Conservation (phyloP, 805 yeast species). For the Clavispora santaluciae region DNA sequence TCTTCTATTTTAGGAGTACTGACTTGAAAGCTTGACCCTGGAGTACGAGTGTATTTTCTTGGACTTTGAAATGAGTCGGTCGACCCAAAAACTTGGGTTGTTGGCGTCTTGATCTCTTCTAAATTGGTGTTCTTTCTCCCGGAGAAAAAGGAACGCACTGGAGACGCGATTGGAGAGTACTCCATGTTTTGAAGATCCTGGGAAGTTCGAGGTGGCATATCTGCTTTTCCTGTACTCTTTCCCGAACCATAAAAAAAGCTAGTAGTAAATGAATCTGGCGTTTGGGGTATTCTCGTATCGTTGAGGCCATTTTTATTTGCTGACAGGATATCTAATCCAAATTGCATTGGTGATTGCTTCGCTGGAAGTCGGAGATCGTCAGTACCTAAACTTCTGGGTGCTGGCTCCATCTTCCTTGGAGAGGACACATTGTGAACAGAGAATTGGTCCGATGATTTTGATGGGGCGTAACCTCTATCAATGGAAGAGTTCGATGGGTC, state of each 20-base stretch:
- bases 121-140: not conserved
- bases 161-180: not conserved
- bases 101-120: not conserved
- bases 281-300: not conserved
- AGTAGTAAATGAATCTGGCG: slow-evolving; percentile 1
- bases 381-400: not conserved
- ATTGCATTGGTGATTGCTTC: not conserved
- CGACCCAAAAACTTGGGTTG: not conserved
- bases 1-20: slow-evolving; percentile 24
- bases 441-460: not conserved
- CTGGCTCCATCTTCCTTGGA: not conserved
- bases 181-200: not conserved
- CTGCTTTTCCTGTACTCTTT: not conserved
- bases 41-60: slow-evolving; percentile 10
- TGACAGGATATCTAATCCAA: not conserved
- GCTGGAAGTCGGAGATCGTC: not conserved
- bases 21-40: slow-evolving; percentile 15
- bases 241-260: not conserved
- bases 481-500: not conserved
- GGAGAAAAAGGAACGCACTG: not conserved
- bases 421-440: not conserved
- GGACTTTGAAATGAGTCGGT: slow-evolving; percentile 1
- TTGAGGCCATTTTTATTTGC: not conserved
- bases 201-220: not conserved
- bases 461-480: not conserved